phyloP scores from a whole-genome alignment of 495 filamentous ascomycete genomes.

The Tuber aestivum region DNA sequence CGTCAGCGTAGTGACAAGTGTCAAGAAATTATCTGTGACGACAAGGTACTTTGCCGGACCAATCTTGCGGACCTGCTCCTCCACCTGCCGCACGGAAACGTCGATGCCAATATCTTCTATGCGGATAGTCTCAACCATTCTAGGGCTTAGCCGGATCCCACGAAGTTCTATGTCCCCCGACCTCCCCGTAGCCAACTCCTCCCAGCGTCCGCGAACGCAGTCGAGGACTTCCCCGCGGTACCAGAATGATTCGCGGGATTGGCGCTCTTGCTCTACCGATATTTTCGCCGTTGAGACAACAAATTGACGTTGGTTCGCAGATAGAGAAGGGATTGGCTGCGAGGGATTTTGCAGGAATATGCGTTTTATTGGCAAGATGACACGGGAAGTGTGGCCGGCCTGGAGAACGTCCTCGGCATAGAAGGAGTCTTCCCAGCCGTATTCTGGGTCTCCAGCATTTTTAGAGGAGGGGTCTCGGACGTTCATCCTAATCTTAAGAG shows the following conservation, averaged over 20 bases:
- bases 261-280: conserved; percentile 70
- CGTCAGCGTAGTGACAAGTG: conserved; percentile 59
- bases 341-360: conserved; percentile 71
- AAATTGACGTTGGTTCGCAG: conserved; percentile 75
- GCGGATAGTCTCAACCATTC: conserved; percentile 78
- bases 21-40: conserved; percentile 65
- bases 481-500: conserved; percentile 57
- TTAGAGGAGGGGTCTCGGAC: conserved; percentile 40
- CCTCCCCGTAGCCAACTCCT: conserved; percentile 53
- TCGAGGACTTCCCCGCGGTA: conserved; percentile 80
- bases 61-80: conserved; percentile 31
- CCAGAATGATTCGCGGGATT: conserved; percentile 82
- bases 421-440: conserved; percentile 27
- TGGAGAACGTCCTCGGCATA: conserved; percentile 57
- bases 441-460: conserved; percentile 9
- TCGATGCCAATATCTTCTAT: conserved; percentile 73
- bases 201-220: conserved; percentile 64
- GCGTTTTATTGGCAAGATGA: conserved; percentile 69
- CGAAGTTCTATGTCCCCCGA: conserved; percentile 70
- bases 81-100: conserved; percentile 49
- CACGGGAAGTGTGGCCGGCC: conserved; percentile 70
- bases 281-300: conserved; percentile 75
- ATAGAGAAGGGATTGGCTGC: conserved; percentile 71
- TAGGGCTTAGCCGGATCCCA: conserved; percentile 60
- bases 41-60: conserved; percentile 52